phyloP scores from a whole-genome alignment of 768 basidiomycete species.

The Leccinellum albellum region DNA sequence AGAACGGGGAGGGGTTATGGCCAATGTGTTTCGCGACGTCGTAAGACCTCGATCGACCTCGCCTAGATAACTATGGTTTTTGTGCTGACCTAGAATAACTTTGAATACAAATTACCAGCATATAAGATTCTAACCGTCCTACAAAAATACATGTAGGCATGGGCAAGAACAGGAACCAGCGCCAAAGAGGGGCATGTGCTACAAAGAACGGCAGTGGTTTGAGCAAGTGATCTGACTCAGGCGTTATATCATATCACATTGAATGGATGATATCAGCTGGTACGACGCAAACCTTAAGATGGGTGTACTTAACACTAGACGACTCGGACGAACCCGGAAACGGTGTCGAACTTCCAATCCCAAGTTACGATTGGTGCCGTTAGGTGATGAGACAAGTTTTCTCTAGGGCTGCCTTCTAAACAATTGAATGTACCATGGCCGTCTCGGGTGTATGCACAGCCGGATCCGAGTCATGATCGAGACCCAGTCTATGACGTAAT shows the following conservation, averaged over 20 bases:
- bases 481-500: constrained; percentile 11
- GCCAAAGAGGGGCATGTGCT: neutral
- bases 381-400: no score
- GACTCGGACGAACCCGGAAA: no score
- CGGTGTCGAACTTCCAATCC: no score
- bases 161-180: neutral
- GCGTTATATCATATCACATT: neutral
- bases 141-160: neutral
- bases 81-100: neutral
- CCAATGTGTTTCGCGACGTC: neutral
- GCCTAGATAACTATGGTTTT: neutral
- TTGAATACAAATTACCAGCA: neutral
- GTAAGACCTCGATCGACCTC: neutral
- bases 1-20: neutral
- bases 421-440: neutral
- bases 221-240: neutral
- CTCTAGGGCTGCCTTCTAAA: no score
- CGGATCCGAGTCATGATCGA: no score
- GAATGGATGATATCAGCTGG: neutral
- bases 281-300: no score
- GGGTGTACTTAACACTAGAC: no score
- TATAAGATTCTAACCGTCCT: no score
- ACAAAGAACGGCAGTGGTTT: neutral
- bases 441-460: no score
- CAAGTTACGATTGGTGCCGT: no score